Conservation (phyloP, 257 asterid genomes). For the Fraxinus excelsior region DNA sequence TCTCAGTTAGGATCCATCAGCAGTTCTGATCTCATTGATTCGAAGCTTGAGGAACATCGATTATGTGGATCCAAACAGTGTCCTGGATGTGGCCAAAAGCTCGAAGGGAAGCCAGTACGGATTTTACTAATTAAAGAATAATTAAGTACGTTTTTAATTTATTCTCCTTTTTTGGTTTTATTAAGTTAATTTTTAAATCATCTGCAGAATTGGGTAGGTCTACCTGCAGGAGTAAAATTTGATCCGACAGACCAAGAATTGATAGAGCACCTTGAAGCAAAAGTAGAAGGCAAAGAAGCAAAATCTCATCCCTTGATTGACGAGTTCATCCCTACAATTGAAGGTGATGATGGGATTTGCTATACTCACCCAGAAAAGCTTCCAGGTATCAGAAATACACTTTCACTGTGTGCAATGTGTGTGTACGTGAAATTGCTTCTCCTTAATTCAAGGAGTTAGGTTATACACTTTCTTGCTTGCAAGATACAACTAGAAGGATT, state of each 20-base stretch:
- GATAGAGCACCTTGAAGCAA: slow-evolving; percentile 95
- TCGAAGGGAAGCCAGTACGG: slow-evolving; percentile 86
- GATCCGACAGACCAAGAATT: slow-evolving; percentile 99
- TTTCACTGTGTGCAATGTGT: background rate
- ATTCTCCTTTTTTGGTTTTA: background rate
- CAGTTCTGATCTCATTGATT: slow-evolving; percentile 89
- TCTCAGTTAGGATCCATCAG: slow-evolving; percentile 63
- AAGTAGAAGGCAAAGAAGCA: slow-evolving; percentile 73
- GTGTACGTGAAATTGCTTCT: background rate
- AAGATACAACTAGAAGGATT: slow-evolving; percentile 23
- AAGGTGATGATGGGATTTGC: slow-evolving; percentile 76
- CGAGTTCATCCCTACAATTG: slow-evolving; percentile 68
- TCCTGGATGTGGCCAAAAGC: slow-evolving; percentile 97
- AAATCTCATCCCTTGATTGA: slow-evolving; percentile 96
- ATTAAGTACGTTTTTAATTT: background rate
- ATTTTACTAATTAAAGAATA: background rate
- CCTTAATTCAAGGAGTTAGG: slow-evolving; percentile 50
- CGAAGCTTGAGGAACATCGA: slow-evolving; percentile 96
- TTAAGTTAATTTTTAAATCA: background rate
- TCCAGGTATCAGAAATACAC: slow-evolving; percentile 46
- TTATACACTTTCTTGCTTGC: slow-evolving; percentile 23
- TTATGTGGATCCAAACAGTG: slow-evolving; percentile 92
- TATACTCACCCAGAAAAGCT: slow-evolving; percentile 74
- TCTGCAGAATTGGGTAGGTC: slow-evolving; percentile 89
- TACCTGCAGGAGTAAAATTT: slow-evolving; percentile 98